Conservation (phyloP, 2,329 filamentous ascomycete genomes). For the Neofusicoccum kwambonambiense region DNA sequence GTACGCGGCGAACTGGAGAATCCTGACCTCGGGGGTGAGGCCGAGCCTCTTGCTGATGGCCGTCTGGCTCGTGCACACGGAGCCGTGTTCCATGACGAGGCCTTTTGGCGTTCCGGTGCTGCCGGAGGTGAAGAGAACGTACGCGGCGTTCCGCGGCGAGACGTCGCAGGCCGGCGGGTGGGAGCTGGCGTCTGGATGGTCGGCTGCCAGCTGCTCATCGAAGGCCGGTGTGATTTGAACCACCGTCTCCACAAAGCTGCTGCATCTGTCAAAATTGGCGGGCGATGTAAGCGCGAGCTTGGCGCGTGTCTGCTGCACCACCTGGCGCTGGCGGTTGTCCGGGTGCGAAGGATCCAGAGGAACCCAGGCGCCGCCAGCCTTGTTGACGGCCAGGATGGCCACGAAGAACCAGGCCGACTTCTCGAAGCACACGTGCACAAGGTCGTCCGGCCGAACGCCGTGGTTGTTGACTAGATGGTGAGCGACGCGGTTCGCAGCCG, state of each 20-base stretch:
- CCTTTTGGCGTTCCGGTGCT: conserved; percentile 36
- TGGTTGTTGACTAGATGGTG: conserved; percentile 34
- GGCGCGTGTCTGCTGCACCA: not conserved
- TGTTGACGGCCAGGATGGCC: conserved; percentile 37
- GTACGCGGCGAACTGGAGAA: conserved; percentile 20
- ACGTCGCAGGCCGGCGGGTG: not conserved
- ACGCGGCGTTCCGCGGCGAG: not conserved
- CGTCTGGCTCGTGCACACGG: conserved; percentile 25
- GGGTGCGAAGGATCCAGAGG: conserved; percentile 29
- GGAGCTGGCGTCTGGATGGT: not conserved
- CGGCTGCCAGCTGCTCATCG: not conserved
- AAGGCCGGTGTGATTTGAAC: not conserved
- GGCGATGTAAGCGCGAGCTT: no score
- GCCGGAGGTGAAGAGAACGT: conserved; percentile 35
- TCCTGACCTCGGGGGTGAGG: conserved; percentile 15
- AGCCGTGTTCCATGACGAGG: conserved; percentile 31
- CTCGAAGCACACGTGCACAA: not conserved
- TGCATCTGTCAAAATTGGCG: not conserved
- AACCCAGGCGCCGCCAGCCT: conserved; percentile 28
- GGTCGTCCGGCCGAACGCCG: not conserved
- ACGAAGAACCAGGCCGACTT: conserved; percentile 29
- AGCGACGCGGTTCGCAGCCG: conserved; percentile 32
- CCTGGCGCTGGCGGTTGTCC: not conserved
- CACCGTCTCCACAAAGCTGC: not conserved
- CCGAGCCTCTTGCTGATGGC: not conserved